Evolutionary conservation across 1,284 basidiomycete genomes (phyloP), one percentile per base, ranked within the genome.

Genomic region (Sanghuangporus baumii): DNA sequence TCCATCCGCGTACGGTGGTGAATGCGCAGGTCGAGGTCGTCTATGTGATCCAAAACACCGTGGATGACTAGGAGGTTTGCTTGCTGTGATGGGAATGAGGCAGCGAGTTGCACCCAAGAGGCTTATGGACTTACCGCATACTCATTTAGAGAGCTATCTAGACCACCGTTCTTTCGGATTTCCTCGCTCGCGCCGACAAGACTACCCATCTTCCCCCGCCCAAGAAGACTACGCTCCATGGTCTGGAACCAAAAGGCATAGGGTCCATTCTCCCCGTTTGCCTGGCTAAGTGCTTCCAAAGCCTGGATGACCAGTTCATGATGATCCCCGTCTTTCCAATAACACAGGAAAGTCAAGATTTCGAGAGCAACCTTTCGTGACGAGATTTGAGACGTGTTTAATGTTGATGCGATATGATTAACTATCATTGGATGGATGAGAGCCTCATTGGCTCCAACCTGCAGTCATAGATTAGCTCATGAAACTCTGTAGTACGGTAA

Each of bases 131-230:
- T 72, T 69, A 96, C 90, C 71, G 89, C 88, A 69, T 94, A 96
- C 62, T 96, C 94, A 67, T 89, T 89, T 64, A 95, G 74, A 48
- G 82, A 84, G 43, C 79, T 82, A 65, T 89, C 86, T 48, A 81
- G 78, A 55, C 85, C 87, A 51, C 81, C 85, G 52, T 80, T 78
- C 67, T 84, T 86, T 71, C 83, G 86, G 63, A 96, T 83, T 66
- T 97, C 93, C 40, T 96, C 92, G 68, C 94, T 96, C 8, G 94
- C 93, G 2, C 97, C 96, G 7, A 99, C 96, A 55, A 92, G 76
- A 71, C 91, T 96, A 1, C 96, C 96, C 94, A 98, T 96, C 73
- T 88, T 91, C 1, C 97, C 96, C 64, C 94, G 79, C 1, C 95
- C 94, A 52, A 87, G 84, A 12, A 98, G 81, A 4, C 86, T 86